Evolutionary conservation across 352 stramenopile species (phyloP), one percentile per base, ranked within the genome.

Genomic region (Pythium apleroticum): DNA sequence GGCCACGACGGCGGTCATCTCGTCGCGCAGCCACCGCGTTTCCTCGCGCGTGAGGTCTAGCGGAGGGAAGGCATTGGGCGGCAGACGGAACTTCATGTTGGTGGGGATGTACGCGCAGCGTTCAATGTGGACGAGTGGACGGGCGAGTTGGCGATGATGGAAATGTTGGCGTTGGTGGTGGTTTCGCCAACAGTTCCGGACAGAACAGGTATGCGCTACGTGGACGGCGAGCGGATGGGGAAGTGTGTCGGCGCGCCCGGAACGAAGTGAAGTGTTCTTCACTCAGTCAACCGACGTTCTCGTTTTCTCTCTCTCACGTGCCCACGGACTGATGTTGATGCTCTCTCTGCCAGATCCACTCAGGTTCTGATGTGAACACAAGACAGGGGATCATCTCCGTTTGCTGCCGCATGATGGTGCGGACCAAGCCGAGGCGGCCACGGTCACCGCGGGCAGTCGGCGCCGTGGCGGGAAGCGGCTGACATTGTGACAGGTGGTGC

Each of bases 41-140:
- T 77, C 70, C 19, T 76, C 72, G 27, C 65, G 65, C 22, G 68
- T 57, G 57, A 75, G 61, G 49, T 43, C 57, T 12, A 83, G 27
- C 43, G 49, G 45, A 25, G 71, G 65, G 56, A 86, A 78, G 10
- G 73, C 63, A 30, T 73, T 65, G 17, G 69, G 53, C 27, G 78
- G 73, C 25, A 86, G 62, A 35, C 63, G 76, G 63, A 86, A 81
- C 56, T 78, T 79, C 73, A 80, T 86, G 31, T 66, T 31, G 30
- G 31, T 31, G 30, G 31, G 35, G 37, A 35, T 24, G 30, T 31
- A 54, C 52, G 19, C 15, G 31, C 30, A 4, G 20, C 27, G 15
- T 6, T 41, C 33, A 41, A 41, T 54, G 31, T 24, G 22, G 46
- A 65, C 30, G 57, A 37, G 43, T 46, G 52, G 19, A 28, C 20